Evolutionary conservation across 2,329 filamentous ascomycete genomes (phyloP).

Genomic region (Alternaria infectoria): DNA sequence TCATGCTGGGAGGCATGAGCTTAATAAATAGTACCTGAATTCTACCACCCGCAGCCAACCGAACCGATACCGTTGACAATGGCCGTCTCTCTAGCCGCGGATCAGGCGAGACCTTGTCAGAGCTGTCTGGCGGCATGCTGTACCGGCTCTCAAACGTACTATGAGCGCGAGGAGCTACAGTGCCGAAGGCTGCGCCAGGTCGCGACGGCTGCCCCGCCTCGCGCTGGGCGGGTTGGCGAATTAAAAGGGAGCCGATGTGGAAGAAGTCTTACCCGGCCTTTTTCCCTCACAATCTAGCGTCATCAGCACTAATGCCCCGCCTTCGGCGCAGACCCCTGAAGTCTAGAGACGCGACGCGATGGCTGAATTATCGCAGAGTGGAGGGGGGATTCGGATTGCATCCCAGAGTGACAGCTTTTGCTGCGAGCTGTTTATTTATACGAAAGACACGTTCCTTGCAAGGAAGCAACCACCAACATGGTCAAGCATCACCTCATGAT

Average conservation of each 20-base stretch:
- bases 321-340: slow-evolving; percentile 23
- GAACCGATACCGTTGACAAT: slow-evolving; percentile 27
- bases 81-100: slow-evolving; percentile 30
- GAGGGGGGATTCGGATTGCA: neutral
- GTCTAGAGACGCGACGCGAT: slow-evolving; percentile 17
- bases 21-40: slow-evolving; percentile 24
- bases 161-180: slow-evolving; percentile 11
- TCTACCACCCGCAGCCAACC: slow-evolving; percentile 17
- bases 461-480: slow-evolving; percentile 23
- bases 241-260: slow-evolving; percentile 47
- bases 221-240: slow-evolving; percentile 59
- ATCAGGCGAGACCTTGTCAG: slow-evolving; percentile 23
- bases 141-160: slow-evolving; percentile 21
- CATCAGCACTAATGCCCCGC: slow-evolving; percentile 26
- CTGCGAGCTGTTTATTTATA: neutral
- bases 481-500: slow-evolving; percentile 94
- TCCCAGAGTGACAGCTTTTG: neutral
- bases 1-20: slow-evolving; percentile 12
- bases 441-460: neutral
- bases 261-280: slow-evolving; percentile 35
- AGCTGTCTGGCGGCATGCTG: slow-evolving; percentile 22
- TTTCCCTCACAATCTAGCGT: slow-evolving; percentile 14
- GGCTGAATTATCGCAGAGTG: slow-evolving; percentile 1
- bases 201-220: slow-evolving; percentile 28
- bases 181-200: slow-evolving; percentile 27